Percentiles rank a stretch among this genome's conserved stretches.
These are phyloP conservation scores for Salix purpurea DNA, from an alignment of 345 rosid species.

Conservation along the genomic window DNA sequence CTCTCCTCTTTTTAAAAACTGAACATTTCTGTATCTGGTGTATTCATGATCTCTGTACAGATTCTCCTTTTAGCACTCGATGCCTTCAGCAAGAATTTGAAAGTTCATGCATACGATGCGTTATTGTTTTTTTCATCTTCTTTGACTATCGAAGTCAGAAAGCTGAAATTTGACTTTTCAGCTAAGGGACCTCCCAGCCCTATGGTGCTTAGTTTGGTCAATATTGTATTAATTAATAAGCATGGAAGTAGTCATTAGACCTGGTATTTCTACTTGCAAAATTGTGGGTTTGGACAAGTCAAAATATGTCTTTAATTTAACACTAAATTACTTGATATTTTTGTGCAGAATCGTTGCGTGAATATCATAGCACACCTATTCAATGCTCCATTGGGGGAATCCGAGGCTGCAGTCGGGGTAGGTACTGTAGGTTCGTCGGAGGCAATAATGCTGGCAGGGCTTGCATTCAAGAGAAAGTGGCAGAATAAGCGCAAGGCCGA, in stretches of 20 bases:
- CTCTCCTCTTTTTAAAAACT: too few relatives aligned
- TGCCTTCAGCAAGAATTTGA: neutral
- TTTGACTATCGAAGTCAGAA: neutral
- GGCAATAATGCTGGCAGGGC: conserved; percentile 94
- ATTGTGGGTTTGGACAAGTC: neutral
- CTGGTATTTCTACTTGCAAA: neutral
- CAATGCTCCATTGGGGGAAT: conserved; percentile 72
- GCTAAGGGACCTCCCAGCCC: neutral
- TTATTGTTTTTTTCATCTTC: neutral
- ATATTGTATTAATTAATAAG: too few relatives aligned
- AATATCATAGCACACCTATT: conserved; percentile 88
- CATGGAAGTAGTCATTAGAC: neutral
- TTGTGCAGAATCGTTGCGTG: conserved; percentile 79
- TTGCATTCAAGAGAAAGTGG: conserved; percentile 92
- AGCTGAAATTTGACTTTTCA: neutral
- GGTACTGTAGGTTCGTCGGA: conserved; percentile 95
- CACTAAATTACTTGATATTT: neutral
- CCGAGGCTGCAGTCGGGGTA: conserved; percentile 80
- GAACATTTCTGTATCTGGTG: neutral
- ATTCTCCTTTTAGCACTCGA: neutral
- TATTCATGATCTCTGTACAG: neutral
- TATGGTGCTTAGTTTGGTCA: neutral
- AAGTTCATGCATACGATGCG: neutral
- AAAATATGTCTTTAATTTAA: neutral
- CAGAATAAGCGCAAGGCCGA: conserved; percentile 81